These are phyloP conservation scores for Setomelanomma holmii DNA, from an alignment of 2,329 filamentous ascomycete species.

Conservation along the genomic window DNA sequence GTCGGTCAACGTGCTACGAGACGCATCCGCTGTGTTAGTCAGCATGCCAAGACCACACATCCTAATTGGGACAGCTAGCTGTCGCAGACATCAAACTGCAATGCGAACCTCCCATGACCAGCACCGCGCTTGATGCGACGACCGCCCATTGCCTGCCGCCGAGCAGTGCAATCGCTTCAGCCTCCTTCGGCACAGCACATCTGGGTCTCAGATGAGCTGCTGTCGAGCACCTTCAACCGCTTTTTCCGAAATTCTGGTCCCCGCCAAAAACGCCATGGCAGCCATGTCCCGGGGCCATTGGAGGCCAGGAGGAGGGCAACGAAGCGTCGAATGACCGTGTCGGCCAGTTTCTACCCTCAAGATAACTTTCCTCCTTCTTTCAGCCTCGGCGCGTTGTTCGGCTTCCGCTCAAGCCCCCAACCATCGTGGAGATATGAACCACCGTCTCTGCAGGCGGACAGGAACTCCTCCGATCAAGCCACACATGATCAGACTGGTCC, in stretches of 20 bases:
- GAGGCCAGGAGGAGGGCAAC: slow-evolving; percentile 65
- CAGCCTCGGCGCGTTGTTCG: slow-evolving; percentile 38
- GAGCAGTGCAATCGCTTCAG: slow-evolving; percentile 56
- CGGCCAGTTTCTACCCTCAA: slow-evolving; percentile 48
- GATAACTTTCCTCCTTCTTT: slow-evolving; percentile 30
- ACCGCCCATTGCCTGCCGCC: slow-evolving; percentile 57
- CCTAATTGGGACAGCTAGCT: slow-evolving; percentile 17
- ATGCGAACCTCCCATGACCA: slow-evolving; percentile 24
- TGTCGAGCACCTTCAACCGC: slow-evolving; percentile 59
- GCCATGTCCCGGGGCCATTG: slow-evolving; percentile 67
- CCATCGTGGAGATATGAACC: slow-evolving; percentile 46
- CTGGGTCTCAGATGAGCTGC: slow-evolving; percentile 67
- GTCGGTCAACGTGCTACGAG: no score
- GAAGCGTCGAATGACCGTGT: slow-evolving; percentile 62
- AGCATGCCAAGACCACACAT: slow-evolving; percentile 5
- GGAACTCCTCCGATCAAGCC: slow-evolving; percentile 17
- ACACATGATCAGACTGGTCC: slow-evolving; percentile 31
- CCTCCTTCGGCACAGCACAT: slow-evolving; percentile 53
- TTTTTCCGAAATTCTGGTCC: slow-evolving; percentile 57
- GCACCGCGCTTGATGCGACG: slow-evolving; percentile 55
- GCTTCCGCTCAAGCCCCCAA: slow-evolving; percentile 25
- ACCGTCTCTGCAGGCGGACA: slow-evolving; percentile 28
- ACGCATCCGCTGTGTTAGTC: no score
- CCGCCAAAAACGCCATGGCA: slow-evolving; percentile 62
- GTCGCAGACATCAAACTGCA: slow-evolving; percentile 12